Base-by-base conservation (phyloP, 2,329 filamentous ascomycete genomes). In the Nothopassalora personata region DNA sequence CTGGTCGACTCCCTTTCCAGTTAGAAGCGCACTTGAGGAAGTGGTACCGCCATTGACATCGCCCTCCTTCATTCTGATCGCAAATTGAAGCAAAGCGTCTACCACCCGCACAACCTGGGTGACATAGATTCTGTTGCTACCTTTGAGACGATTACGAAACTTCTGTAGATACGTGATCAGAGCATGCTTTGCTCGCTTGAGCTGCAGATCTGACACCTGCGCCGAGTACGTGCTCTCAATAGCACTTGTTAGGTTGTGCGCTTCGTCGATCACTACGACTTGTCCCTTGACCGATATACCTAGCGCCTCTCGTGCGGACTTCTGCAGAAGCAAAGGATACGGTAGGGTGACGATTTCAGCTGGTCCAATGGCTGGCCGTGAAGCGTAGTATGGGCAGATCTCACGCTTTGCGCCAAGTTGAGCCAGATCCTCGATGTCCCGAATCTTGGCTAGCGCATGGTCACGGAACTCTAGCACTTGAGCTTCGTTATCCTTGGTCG, bases 311-410 rank as follows among this genome's bases (percentile, higher is more conserved):
- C 94, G 82, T 0, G 94, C 92, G 4, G 86, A 89, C 67, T 87
- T 89, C 69, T 97, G 94, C 3, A 99, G 78, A 0, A 99, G 80
- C 6, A 99, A 75, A 1, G 93, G 93, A 71, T 99, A 99, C 0
- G 94, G 94, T 18, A 99, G 78, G 0, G 93, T 96, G 28, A 99
- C 82, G 55, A 99, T 91, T 80, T 87, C 61, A 30, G 45, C 90
- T 88, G 9, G 87, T 83, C 18, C 87, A 85, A 96, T 86, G 0
- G 90, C 89, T 2, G 88, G 83, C 52, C 94, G 83, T 0, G 93
- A 93, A n/a, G 93, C 92, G 74, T 99, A 99, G 73, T 99, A 99
- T 0, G 94, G 93, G 71, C 94, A 99, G 5, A 97, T 83, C 0
- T 86, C 84, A 33, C 97, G 79, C 53, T 86, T 83, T 67, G 87